These are phyloP conservation scores for Cicer chorassanicum DNA, from an alignment of 306 rosid species.

Conservation along the genomic window DNA sequence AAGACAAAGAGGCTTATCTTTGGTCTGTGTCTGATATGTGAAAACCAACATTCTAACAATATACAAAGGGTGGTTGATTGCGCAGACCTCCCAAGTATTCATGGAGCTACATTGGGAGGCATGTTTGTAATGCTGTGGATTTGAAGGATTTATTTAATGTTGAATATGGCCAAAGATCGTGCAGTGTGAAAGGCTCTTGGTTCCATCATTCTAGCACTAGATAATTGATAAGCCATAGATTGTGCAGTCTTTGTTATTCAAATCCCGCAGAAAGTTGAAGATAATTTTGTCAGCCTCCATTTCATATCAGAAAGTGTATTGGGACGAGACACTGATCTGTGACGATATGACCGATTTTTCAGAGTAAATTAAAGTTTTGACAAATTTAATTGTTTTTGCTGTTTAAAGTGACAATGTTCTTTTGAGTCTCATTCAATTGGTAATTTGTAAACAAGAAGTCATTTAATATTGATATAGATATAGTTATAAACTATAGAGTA, in stretches of 20 bases:
- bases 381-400: not conserved
- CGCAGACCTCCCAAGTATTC: constrained; percentile 14
- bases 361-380: not conserved
- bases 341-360: not conserved
- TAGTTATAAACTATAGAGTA: too few relatives aligned
- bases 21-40: constrained; percentile 96
- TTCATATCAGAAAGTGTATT: not conserved
- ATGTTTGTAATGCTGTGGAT: constrained; percentile 8
- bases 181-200: constrained; percentile 12
- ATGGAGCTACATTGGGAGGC: not conserved
- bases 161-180: not conserved
- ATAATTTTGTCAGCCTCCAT: not conserved
- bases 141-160: constrained; percentile 37
- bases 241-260: not conserved
- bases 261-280: not conserved
- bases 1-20: constrained; percentile 82
- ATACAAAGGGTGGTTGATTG: constrained; percentile 21
- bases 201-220: constrained; percentile 1
- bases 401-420: not conserved
- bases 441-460: too few relatives aligned
- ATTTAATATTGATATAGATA: too few relatives aligned
- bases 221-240: not conserved
- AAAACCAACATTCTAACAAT: constrained; percentile 9
- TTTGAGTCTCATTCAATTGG: not conserved
- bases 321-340: not conserved